phyloP scores from a whole-genome alignment of 495 filamentous ascomycete species.

The Tuber aestivum region DNA sequence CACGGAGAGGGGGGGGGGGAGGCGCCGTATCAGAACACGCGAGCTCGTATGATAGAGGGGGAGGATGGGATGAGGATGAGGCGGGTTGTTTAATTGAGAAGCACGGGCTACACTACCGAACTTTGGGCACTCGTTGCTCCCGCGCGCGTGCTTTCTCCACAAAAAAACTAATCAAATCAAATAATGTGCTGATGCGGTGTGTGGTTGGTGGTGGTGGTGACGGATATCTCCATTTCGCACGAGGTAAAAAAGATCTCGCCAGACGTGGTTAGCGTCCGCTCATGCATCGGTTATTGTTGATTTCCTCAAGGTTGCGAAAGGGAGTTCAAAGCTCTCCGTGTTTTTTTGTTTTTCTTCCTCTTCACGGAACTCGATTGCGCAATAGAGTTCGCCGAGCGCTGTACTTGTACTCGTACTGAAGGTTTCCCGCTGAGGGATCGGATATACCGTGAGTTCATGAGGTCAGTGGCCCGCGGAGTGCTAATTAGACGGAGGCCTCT shows the following conservation, averaged over 20 bases:
- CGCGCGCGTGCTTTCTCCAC: slow-evolving; percentile 4
- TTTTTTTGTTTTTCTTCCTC: not conserved
- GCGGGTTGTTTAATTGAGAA: not conserved
- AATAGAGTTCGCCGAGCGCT: not conserved
- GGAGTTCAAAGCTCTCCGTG: not conserved
- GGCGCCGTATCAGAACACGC: not conserved
- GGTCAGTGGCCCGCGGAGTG: not conserved
- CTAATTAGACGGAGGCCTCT: not conserved
- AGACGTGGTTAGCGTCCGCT: not conserved
- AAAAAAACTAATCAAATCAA: not conserved
- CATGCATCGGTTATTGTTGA: not conserved
- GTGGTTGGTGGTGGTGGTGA: not conserved
- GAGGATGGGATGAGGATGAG: not conserved
- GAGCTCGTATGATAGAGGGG: not conserved
- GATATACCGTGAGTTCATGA: not conserved
- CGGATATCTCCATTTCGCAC: not conserved
- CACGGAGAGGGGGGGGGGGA: not conserved
- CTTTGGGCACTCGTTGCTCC: not conserved
- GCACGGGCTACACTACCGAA: not conserved
- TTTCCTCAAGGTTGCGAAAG: not conserved
- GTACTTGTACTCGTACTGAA: not conserved
- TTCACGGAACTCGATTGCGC: not conserved
- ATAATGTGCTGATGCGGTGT: not conserved
- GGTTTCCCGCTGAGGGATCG: not conserved
- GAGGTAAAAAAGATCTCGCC: not conserved